A percentile compares a stretch with the other conserved stretches of the same genome.
phyloP scores from a whole-genome alignment of 2,329 filamentous ascomycete species.

The Curvularia spicifera region DNA sequence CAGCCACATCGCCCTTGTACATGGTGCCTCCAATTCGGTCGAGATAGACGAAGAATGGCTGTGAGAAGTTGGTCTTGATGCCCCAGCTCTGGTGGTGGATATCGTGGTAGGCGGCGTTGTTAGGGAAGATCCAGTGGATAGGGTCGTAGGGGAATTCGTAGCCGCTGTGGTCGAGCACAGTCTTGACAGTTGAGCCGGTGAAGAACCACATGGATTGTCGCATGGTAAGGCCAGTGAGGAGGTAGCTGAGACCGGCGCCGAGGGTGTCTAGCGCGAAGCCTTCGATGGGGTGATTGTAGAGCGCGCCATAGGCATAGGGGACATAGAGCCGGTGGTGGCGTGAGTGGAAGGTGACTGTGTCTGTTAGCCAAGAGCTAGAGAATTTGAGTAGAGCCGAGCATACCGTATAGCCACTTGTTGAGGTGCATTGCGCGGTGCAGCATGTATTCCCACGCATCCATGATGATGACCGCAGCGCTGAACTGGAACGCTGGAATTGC shows the following conservation, averaged over 20 bases:
- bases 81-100: slow-evolving; percentile 99
- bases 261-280: slow-evolving; percentile 92
- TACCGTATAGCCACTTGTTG: slow-evolving; percentile 96
- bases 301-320: slow-evolving; percentile 93
- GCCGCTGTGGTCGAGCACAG: slow-evolving; percentile 96
- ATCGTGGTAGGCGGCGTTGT: slow-evolving; percentile 96
- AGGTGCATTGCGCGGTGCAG: slow-evolving; percentile 95
- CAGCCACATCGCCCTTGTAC: slow-evolving; percentile 71
- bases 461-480: slow-evolving; percentile 71
- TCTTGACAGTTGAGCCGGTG: slow-evolving; percentile 88
- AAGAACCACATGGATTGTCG: slow-evolving; percentile 92
- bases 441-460: slow-evolving; percentile 99
- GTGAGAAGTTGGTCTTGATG: slow-evolving; percentile 93
- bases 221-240: slow-evolving; percentile 79
- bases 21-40: slow-evolving; percentile 81
- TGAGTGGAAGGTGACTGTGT: slow-evolving; percentile 82
- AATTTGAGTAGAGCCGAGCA: slow-evolving; percentile 47
- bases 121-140: slow-evolving; percentile 86
- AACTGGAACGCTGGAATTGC: slow-evolving; percentile 81
- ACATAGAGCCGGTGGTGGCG: slow-evolving; percentile 97
- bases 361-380: slow-evolving; percentile 14
- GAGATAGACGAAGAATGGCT: slow-evolving; percentile 97
- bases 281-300: slow-evolving; percentile 96
- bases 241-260: slow-evolving; percentile 83
- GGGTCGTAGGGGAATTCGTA: slow-evolving; percentile 97